Conservation (phyloP, 2,329 filamentous ascomycete species). For the Podosphaera fusca region DNA sequence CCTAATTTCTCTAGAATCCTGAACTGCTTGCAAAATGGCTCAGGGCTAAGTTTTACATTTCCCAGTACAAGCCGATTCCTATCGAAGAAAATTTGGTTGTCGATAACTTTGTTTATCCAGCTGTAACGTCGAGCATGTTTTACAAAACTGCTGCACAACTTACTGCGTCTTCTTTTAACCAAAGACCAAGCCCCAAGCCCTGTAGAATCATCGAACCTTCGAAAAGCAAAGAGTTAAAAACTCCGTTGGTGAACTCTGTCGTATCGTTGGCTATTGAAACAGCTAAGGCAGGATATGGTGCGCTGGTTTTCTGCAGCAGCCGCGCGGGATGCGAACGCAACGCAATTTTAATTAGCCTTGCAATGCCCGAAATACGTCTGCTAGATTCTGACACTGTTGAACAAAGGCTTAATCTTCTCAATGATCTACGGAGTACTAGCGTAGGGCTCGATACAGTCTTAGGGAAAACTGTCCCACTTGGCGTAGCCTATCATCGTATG, state of each 20-base stretch:
- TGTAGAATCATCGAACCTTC: constrained; percentile 30
- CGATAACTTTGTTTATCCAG: constrained; percentile 42
- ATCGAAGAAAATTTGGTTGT: constrained; percentile 54
- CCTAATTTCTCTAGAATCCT: constrained; percentile 31
- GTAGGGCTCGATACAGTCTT: constrained; percentile 43
- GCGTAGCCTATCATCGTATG: constrained; percentile 54
- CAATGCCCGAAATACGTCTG: constrained; percentile 27
- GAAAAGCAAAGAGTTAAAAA: constrained; percentile 34
- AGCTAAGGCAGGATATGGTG: constrained; percentile 43
- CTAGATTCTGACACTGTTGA: constrained; percentile 27
- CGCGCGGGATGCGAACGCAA: constrained; percentile 43
- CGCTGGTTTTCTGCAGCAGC: constrained; percentile 51
- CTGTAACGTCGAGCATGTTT: constrained; percentile 32
- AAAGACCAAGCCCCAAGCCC: constrained; percentile 18
- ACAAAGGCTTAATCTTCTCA: constrained; percentile 37
- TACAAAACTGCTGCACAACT: constrained; percentile 33
- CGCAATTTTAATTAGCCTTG: constrained; percentile 42
- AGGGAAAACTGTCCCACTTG: constrained; percentile 37
- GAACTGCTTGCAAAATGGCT: constrained; percentile 47
- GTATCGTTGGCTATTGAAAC: constrained; percentile 48
- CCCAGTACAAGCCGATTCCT: constrained; percentile 50
- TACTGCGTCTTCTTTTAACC: constrained; percentile 16
- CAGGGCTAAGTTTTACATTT: constrained; percentile 46
- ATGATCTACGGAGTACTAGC: constrained; percentile 39
- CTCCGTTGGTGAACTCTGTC: constrained; percentile 45